Evolutionary conservation across 2,329 filamentous ascomycete genomes (phyloP).

Genomic region (Byssoonygena ceratinophila): DNA sequence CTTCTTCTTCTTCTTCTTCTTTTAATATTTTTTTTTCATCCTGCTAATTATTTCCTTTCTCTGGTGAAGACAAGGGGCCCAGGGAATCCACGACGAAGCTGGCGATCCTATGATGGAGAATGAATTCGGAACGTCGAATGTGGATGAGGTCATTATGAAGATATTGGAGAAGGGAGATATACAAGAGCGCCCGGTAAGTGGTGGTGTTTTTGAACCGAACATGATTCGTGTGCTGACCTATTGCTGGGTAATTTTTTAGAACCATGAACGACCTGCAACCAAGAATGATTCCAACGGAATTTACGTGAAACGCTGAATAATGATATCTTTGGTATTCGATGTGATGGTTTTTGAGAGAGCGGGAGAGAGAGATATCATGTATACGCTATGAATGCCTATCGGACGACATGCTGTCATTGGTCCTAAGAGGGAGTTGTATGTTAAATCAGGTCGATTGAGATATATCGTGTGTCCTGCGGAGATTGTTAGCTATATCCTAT

Average conservation of each 20-base stretch:
- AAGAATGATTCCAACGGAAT: slow-evolving; percentile 24
- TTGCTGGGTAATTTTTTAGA: slow-evolving; percentile 18
- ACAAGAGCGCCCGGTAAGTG: slow-evolving; percentile 50
- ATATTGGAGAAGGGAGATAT: slow-evolving; percentile 68
- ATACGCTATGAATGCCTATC: neutral
- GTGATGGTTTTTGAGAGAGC: neutral
- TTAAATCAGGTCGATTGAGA: neutral
- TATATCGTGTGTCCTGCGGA: neutral
- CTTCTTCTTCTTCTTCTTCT: slow-evolving; percentile 10
- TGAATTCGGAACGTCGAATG: slow-evolving; percentile 73
- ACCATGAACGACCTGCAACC: slow-evolving; percentile 25
- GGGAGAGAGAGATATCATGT: neutral
- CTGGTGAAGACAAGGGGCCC: slow-evolving; percentile 61
- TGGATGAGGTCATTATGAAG: slow-evolving; percentile 69
- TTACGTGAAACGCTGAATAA: slow-evolving; percentile 9
- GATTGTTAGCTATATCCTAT: neutral
- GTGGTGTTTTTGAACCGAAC: neutral
- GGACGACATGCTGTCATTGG: no score
- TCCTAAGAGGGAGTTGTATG: neutral
- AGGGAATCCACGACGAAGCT: slow-evolving; percentile 67
- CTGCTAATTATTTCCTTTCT: neutral
- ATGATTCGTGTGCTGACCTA: neutral
- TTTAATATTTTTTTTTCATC: neutral
- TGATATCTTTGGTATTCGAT: neutral
- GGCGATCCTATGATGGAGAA: slow-evolving; percentile 65